Evolutionary conservation across 225 moss, liverwort and hornwort genomes (phyloP).

Genomic region (Climacium dendroides): DNA sequence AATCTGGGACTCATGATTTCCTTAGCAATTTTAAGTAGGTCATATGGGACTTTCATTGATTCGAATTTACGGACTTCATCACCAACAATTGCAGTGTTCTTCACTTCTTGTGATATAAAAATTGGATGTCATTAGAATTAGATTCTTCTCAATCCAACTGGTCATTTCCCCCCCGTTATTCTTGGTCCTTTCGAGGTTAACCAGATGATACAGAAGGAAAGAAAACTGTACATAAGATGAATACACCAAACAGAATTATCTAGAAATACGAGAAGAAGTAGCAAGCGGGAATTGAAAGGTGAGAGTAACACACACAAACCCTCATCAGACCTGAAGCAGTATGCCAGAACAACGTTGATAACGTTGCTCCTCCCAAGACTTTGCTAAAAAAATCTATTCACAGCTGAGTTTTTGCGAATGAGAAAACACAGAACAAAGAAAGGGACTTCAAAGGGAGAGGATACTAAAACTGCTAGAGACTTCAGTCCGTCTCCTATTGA

Average conservation of each 20-base stretch:
- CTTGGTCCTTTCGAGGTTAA: not conserved
- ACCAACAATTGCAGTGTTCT: not conserved
- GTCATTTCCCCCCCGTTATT: not conserved
- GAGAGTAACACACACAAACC: not conserved
- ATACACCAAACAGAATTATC: not conserved
- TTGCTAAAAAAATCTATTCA: not conserved
- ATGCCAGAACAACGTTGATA: not conserved
- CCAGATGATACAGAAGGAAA: not conserved
- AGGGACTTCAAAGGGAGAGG: not conserved
- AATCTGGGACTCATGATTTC: not conserved
- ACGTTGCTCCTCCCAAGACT: not conserved
- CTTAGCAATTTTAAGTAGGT: not conserved
- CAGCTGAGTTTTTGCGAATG: not conserved
- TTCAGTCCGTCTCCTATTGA: not conserved
- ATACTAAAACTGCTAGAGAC: not conserved
- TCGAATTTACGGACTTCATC: not conserved
- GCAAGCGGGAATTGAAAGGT: not conserved
- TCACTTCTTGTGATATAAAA: not conserved
- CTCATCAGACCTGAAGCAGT: not conserved
- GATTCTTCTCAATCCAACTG: not conserved
- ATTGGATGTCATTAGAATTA: not conserved
- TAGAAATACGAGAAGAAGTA: not conserved
- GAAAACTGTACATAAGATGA: not conserved
- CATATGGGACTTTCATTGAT: not conserved
- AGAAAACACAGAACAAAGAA: not conserved